Evolutionary conservation across 805 yeast genomes (phyloP).

Genomic region (Kazachstania africana): DNA sequence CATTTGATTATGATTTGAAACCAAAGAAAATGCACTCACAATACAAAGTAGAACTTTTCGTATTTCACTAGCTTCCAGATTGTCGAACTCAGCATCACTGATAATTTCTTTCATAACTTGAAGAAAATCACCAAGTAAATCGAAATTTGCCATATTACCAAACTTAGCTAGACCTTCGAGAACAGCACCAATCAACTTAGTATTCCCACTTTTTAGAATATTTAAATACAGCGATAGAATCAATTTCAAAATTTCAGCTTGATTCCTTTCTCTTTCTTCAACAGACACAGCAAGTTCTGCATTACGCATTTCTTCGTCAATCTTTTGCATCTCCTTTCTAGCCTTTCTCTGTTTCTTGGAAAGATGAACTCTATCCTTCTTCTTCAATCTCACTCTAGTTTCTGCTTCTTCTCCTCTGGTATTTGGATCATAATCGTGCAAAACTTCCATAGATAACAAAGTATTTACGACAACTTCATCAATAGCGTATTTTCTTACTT

Average conservation of each 20-base stretch:
- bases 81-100: slow-evolving; percentile 36
- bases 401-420: slow-evolving; percentile 35
- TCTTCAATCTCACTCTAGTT: slow-evolving; percentile 43
- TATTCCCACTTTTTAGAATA: slow-evolving; percentile 51
- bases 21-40: slow-evolving; percentile 80
- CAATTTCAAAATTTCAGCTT: slow-evolving; percentile 69
- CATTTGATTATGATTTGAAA: slow-evolving; percentile 60
- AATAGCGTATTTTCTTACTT: slow-evolving; percentile 62
- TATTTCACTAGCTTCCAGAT: slow-evolving; percentile 36
- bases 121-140: slow-evolving; percentile 82
- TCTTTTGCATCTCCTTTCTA: slow-evolving; percentile 73
- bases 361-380: slow-evolving; percentile 82
- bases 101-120: slow-evolving; percentile 81
- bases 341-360: slow-evolving; percentile 84
- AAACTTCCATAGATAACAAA: slow-evolving; percentile 52
- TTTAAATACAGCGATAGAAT: slow-evolving; percentile 67
- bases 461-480: slow-evolving; percentile 74
- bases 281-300: slow-evolving; percentile 84
- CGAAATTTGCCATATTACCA: slow-evolving; percentile 89
- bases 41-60: slow-evolving; percentile 74
- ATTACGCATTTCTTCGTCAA: slow-evolving; percentile 76
- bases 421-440: slow-evolving; percentile 65
- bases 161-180: slow-evolving; percentile 84
- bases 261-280: slow-evolving; percentile 77
- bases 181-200: slow-evolving; percentile 69